A percentile compares a stretch with the other conserved stretches of the same genome.
Conservation (phyloP, 257 asterid genomes). For the Solanum acaule region DNA sequence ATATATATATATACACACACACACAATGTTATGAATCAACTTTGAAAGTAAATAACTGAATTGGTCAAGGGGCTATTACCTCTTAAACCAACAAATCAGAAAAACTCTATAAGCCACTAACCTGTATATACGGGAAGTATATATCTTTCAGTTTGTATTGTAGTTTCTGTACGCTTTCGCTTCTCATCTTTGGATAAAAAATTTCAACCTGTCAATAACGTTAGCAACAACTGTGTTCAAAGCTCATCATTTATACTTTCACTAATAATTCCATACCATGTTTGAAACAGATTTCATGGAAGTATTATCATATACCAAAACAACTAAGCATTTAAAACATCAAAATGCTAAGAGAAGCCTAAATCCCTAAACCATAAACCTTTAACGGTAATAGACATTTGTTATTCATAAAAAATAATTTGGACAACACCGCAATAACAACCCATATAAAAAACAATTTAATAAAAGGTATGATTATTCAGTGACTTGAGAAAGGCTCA, state of each 20-base stretch:
- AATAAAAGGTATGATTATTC: background rate
- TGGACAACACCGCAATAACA: background rate
- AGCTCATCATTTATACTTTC: background rate
- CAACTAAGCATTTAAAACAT: background rate
- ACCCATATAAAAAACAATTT: background rate
- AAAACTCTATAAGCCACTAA: slow-evolving; percentile 1
- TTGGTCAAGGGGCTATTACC: background rate
- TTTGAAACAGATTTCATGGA: background rate
- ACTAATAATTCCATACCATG: background rate
- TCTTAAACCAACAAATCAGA: background rate
- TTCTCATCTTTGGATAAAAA: slow-evolving; percentile 27
- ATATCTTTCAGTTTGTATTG: slow-evolving; percentile 51
- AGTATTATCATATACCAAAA: background rate
- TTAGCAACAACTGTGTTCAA: background rate
- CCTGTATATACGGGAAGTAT: slow-evolving; percentile 87
- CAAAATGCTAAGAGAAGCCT: background rate
- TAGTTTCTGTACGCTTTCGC: slow-evolving; percentile 11
- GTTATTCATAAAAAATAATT: background rate
- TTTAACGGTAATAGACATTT: background rate
- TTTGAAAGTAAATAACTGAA: background rate
- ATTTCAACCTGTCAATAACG: slow-evolving; percentile 46
- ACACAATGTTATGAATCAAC: background rate
- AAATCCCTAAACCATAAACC: background rate
- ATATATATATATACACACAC: too few species aligned
- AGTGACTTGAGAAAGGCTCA: background rate